A percentile compares a stretch with the other conserved stretches of the same genome.
phyloP scores from a whole-genome alignment of 345 rosid species.

The Gossypium sturtianum region DNA sequence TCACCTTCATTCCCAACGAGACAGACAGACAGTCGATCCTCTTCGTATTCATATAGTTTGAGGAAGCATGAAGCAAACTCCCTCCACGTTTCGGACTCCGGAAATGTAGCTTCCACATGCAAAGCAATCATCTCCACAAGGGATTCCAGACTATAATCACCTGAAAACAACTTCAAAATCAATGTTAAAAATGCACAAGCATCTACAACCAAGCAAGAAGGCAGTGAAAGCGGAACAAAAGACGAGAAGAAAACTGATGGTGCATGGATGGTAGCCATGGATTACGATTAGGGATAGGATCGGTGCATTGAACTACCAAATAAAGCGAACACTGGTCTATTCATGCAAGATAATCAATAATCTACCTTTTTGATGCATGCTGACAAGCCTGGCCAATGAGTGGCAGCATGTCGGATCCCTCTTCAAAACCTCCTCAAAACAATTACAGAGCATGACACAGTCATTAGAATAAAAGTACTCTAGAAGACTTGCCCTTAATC shows the following conservation, averaged over 20 bases:
- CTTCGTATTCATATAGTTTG: constrained; percentile 39
- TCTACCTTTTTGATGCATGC: constrained; percentile 51
- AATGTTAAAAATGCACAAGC: not conserved
- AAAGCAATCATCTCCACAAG: constrained; percentile 72
- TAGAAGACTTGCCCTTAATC: constrained; percentile 54
- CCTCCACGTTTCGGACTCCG: constrained; percentile 46
- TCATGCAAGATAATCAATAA: not conserved
- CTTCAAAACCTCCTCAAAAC: constrained; percentile 61
- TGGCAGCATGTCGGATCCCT: constrained; percentile 60
- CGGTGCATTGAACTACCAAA: not conserved
- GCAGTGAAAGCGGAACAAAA: not conserved
- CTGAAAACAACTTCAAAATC: constrained; percentile 33
- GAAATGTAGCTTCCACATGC: constrained; percentile 67
- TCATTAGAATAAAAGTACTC: constrained; percentile 46
- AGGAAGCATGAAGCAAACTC: constrained; percentile 69
- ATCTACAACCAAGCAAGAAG: not conserved
- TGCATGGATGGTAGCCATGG: not conserved
- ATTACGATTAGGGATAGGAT: not conserved
- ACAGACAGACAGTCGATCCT: constrained; percentile 58
- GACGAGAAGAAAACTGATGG: not conserved
- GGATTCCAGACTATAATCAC: constrained; percentile 42
- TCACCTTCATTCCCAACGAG: constrained; percentile 31
- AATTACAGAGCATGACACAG: constrained; percentile 28
- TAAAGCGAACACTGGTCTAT: not conserved
- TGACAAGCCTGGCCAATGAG: constrained; percentile 54